Base-by-base conservation (phyloP, 2,329 filamentous ascomycete species). In the Penicillium rolfsii region DNA sequence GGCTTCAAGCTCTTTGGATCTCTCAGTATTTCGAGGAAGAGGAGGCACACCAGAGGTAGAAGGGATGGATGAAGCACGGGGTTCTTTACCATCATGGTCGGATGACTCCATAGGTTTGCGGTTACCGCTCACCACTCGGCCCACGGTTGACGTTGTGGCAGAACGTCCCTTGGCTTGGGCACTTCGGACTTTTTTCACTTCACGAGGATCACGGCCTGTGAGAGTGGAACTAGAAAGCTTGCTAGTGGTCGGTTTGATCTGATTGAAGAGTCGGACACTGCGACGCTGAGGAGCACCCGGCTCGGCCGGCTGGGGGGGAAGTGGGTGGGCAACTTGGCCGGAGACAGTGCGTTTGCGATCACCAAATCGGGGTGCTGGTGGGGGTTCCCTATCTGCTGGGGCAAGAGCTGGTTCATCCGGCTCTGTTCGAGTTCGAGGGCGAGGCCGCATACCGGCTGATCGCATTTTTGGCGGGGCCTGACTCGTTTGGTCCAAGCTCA, bases 291-390 rank as follows among this genome's bases (percentile, higher is more conserved):
- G 84, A 19, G 82, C 84, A 43, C 84, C 83, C 43, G 85, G 84
- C 67, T 92, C 90, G 62, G 88, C 84, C 30, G 84, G 75, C 56
- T 84, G 85, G 80, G 83, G 64, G 77, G 79, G 52, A 80, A 80
- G 63, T 76, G 84, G 52, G 85, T 79, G 74, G 38, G 78, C 77
- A 46, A 82, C 80, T 67, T 96, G 91, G 4, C 94, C 94, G 43
- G 94, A 97, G n/a, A 96, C 86, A 1, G 93, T 97, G 67, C 94
- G 87, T 79, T 97, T 98, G 74, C 93, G 87, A 62, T 93, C 91
- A 14, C 82, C 75, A 63, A 63, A 81, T 67, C 64, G 77, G 57
- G 72, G 68, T 53, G 70, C 71, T 55, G 70, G 70, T 38, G 70
- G 68, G 36, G 70, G 53, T 28, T 77, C 75, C 54, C 70, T 71